Percentiles rank a stretch among this genome's conserved stretches.
Conservation (phyloP, 2,329 filamentous ascomycete genomes). For the Penicillium sp. region DNA sequence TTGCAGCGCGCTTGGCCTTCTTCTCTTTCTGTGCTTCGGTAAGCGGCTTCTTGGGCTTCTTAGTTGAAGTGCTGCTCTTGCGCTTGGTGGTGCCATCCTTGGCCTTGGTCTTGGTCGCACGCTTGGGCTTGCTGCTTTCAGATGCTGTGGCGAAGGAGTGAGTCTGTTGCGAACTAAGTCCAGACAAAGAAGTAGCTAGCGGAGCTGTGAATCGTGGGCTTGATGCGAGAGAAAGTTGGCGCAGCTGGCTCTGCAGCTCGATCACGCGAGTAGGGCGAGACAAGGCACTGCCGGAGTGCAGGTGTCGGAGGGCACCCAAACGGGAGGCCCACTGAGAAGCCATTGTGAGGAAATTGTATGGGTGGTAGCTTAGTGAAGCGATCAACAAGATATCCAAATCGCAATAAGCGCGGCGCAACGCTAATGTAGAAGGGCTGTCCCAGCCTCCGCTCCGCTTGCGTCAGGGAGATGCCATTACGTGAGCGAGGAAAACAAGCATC, state of each 20-base stretch:
- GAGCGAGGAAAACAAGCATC: constrained; percentile 28
- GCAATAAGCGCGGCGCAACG: constrained; percentile 3
- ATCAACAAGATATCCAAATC: not conserved
- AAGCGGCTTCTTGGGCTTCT: constrained; percentile 20
- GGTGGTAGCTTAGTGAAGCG: not conserved
- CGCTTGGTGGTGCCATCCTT: constrained; percentile 30
- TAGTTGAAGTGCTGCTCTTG: constrained; percentile 25
- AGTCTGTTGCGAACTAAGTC: constrained; percentile 20
- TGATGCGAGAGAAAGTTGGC: constrained; percentile 29
- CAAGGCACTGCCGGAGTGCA: constrained; percentile 30
- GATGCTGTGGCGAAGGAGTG: constrained; percentile 27
- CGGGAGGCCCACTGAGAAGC: constrained; percentile 36
- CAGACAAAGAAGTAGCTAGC: constrained; percentile 14
- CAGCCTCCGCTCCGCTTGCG: too few species aligned
- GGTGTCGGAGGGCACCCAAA: constrained; percentile 34
- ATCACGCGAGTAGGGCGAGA: constrained; percentile 32
- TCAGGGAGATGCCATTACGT: constrained; percentile 21
- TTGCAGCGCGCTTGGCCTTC: constrained; percentile 34
- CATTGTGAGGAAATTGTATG: constrained; percentile 29
- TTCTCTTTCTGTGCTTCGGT: constrained; percentile 29
- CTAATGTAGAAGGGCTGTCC: constrained; percentile 15
- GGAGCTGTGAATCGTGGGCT: constrained; percentile 18
- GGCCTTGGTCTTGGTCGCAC: constrained; percentile 29
- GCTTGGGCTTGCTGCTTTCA: constrained; percentile 36
- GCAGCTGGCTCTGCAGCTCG: constrained; percentile 30